Evolutionary conservation across 2,329 filamentous ascomycete species (phyloP), one percentile per base, ranked within the genome.

Genomic region (Cryphonectria carpinicola): DNA sequence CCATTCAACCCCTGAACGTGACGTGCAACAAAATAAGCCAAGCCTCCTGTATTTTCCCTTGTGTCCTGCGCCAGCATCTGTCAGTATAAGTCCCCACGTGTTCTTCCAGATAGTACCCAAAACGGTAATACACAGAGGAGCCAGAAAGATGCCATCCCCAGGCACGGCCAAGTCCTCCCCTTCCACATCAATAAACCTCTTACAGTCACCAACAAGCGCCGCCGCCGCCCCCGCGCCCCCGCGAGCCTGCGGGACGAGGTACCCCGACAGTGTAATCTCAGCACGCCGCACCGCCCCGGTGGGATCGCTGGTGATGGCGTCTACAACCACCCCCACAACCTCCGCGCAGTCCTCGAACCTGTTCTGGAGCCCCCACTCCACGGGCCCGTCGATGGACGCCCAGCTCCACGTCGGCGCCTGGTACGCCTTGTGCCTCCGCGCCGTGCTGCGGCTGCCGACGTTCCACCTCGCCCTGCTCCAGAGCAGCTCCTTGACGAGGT

Each of bases 331-430:
- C n/a, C 17, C 39, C 13, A 11, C 37, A 3, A 64, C 37, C 37
- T 43, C 37, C 3, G 61, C 61, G 28, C 61, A 64, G 39, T 64
- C 61, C 39, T 64, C 61, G n/a, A 64, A 11, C 39, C 61, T 25
- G n/a, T 43, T 28, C 61, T 64, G 61, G 6, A 64, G 7, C 13
- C 41, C 61, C 61, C 61, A 63, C 61, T 41, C 61, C 35, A 64
- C 61, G 14, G 61, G 61, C 4, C 61, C 39, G 5, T 72, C 68
- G 39, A 72, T 64, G 4, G 70, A 69, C 10, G 70, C 70, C 70
- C 70, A 72, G n/a, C 49, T 67, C 70, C 70, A 72, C 35, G 41
- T 67, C 43, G 70, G 70, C 8, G 70, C 70, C 32, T 68, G 70
- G 32, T 70, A 66, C 43, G 65, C 60, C 8, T 28, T 10, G 13